phyloP scores from a whole-genome alignment of 169 alveolate species.

The Blepharisma undulans region DNA sequence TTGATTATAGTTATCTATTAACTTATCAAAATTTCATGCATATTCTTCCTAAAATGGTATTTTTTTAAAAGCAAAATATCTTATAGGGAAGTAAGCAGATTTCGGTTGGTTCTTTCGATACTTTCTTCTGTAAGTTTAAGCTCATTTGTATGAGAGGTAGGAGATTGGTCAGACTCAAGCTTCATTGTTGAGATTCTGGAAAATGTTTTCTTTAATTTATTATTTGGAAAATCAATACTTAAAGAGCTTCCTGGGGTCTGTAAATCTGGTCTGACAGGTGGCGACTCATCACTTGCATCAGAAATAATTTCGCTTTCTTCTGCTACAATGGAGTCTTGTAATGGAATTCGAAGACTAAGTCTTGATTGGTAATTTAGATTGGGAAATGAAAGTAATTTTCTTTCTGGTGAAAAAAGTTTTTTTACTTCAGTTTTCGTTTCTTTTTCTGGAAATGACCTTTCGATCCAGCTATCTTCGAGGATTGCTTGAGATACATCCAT shows the following conservation, averaged over 20 bases:
- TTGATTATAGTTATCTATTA: too few species aligned
- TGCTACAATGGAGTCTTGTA: not conserved
- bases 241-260: not conserved
- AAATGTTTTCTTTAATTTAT: not conserved
- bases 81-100: not conserved
- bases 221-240: not conserved
- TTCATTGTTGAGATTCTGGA: not conserved
- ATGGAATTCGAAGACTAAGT: not conserved
- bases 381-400: not conserved
- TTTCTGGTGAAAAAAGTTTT: not conserved
- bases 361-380: not conserved
- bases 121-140: too few species aligned
- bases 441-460: too few species aligned
- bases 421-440: too few species aligned
- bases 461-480: not conserved
- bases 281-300: not conserved
- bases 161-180: not conserved
- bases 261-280: not conserved
- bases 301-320: not conserved
- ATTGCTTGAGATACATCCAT: not conserved
- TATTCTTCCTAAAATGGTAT: too few species aligned
- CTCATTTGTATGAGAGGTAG: not conserved
- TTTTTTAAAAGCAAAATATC: too few species aligned
- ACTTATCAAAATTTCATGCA: too few species aligned
- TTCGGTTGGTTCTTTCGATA: not conserved